phyloP scores from a whole-genome alignment of 345 rosid species.

The Punica granatum region DNA sequence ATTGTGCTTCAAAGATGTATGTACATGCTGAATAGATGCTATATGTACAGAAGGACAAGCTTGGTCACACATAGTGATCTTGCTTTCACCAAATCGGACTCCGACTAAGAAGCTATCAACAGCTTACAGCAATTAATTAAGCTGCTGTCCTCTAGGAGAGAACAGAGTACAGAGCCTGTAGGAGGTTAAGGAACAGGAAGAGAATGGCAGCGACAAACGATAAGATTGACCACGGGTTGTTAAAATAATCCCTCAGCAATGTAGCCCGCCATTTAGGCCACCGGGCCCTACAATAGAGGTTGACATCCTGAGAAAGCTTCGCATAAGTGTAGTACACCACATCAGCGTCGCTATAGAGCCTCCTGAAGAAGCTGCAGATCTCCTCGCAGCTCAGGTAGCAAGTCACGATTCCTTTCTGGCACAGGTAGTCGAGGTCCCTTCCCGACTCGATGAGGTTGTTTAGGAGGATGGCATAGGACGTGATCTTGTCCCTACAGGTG shows the following conservation, averaged over 20 bases:
- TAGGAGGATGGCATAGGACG: constrained; percentile 10
- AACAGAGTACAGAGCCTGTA: neutral
- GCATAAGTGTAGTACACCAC: constrained; percentile 6
- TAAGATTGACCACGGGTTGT: constrained; percentile 4
- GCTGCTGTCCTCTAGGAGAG: neutral
- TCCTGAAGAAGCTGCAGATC: neutral
- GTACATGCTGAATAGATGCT: too few species aligned
- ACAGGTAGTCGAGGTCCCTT: constrained; percentile 8
- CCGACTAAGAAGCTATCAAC: too few species aligned
- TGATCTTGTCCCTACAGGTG: constrained; percentile 5
- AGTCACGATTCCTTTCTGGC: constrained; percentile 6
- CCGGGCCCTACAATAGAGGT: neutral
- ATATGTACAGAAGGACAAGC: too few species aligned
- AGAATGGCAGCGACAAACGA: constrained; percentile 2
- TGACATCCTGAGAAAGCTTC: neutral
- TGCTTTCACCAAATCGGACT: too few species aligned
- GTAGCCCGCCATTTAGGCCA: constrained; percentile 4
- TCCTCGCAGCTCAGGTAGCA: constrained; percentile 4
- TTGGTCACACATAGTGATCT: too few species aligned
- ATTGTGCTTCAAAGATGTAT: too few species aligned
- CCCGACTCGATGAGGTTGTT: constrained; percentile 9
- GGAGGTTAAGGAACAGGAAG: neutral
- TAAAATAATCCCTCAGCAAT: neutral
- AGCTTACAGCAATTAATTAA: too few species aligned
- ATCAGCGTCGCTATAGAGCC: constrained; percentile 1